phyloP scores from a whole-genome alignment of 2,329 filamentous ascomycete species.

The Talaromyces sp. region DNA sequence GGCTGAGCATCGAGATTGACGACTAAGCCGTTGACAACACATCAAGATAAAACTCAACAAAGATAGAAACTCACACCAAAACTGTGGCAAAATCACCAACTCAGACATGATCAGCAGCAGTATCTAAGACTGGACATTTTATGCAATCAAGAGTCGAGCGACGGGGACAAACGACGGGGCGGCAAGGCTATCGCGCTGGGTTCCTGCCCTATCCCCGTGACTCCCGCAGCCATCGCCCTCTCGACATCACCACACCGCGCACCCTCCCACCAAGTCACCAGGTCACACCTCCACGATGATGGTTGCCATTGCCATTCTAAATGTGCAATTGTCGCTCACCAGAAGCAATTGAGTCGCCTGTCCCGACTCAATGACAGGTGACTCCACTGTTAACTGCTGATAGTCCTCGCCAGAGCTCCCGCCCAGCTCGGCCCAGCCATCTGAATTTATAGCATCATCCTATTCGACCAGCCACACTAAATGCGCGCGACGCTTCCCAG shows the following conservation, averaged over 20 bases:
- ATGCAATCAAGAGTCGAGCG: neutral
- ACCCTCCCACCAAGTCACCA: neutral
- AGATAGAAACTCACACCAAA: neutral
- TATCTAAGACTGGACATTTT: neutral
- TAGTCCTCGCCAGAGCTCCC: constrained; percentile 12
- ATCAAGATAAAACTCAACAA: neutral
- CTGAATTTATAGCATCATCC: constrained; percentile 31
- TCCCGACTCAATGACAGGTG: constrained; percentile 18
- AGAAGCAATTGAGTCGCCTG: constrained; percentile 17
- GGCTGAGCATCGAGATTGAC: constrained; percentile 11
- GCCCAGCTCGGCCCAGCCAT: constrained; percentile 35
- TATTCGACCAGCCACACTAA: constrained; percentile 24
- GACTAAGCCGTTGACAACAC: constrained; percentile 10
- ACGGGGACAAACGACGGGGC: neutral
- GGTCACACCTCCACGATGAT: neutral
- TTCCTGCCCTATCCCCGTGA: constrained; percentile 4
- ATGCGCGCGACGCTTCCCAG: constrained; percentile 6
- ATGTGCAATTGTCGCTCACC: constrained; percentile 5
- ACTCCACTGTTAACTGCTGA: constrained; percentile 18
- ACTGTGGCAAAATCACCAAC: neutral
- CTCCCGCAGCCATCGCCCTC: neutral
- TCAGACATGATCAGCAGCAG: neutral
- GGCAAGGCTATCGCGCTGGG: neutral
- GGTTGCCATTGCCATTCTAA: neutral
- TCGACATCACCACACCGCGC: constrained; percentile 10